Conservation (phyloP, 2,329 filamentous ascomycete genomes). For the Fusarium newnesense region DNA sequence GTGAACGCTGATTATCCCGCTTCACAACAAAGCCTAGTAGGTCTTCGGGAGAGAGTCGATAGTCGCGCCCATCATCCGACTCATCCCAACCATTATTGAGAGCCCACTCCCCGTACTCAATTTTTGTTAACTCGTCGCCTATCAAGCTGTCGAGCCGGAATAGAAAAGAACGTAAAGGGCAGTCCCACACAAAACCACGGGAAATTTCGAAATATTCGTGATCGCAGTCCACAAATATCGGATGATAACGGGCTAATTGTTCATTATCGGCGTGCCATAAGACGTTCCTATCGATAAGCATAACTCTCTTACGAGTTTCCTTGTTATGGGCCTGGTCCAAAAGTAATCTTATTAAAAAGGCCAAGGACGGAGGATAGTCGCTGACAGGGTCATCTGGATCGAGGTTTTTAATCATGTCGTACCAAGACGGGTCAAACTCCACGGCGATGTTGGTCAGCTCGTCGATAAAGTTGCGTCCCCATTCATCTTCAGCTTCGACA, state of each 20-base stretch:
- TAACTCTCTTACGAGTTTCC: fast-evolving
- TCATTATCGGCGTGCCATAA: neutral
- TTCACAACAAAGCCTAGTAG: too few relatives aligned
- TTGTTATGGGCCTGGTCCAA: neutral
- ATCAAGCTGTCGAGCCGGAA: neutral
- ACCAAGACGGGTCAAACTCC: neutral
- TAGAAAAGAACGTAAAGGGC: fast-evolving
- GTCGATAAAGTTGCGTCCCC: neutral
- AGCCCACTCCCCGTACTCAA: too few relatives aligned
- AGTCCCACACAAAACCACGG: too few relatives aligned
- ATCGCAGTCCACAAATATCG: neutral
- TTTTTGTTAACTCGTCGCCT: neutral
- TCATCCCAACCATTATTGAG: too few relatives aligned
- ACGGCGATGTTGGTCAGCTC: fast-evolving
- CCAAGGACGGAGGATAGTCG: neutral
- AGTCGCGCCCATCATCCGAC: too few relatives aligned
- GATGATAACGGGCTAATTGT: neutral
- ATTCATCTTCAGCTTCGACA: neutral
- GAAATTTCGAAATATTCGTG: neutral
- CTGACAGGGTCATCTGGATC: fast-evolving
- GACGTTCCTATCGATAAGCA: neutral
- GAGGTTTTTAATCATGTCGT: fast-evolving
- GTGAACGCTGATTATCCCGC: too few relatives aligned
- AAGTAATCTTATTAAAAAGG: neutral
- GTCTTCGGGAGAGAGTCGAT: too few relatives aligned